These are phyloP conservation scores for Monosporascus sp. DNA, from an alignment of 2,329 filamentous ascomycete species.

Conservation along the genomic window DNA sequence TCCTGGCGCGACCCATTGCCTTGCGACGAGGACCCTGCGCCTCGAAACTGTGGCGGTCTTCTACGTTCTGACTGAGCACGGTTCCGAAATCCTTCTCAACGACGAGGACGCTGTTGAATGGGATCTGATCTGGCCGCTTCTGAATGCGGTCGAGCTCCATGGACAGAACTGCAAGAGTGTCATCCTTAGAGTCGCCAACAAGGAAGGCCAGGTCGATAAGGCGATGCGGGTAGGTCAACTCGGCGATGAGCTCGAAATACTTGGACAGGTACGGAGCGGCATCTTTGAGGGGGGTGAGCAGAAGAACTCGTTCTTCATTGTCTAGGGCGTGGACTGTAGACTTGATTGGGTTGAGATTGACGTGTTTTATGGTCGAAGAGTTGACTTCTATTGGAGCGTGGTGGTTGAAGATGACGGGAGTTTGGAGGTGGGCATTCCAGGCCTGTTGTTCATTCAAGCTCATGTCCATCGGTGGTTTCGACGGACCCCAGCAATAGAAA, in stretches of 20 bases:
- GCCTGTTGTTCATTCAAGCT: slow-evolving; percentile 81
- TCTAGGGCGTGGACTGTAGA: slow-evolving; percentile 73
- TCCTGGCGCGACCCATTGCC: slow-evolving; percentile 82
- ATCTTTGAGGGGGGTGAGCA: slow-evolving; percentile 90
- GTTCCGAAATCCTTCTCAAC: slow-evolving; percentile 89
- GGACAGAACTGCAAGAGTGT: slow-evolving; percentile 81
- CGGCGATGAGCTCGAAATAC: slow-evolving; percentile 87
- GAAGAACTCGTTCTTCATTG: slow-evolving; percentile 83
- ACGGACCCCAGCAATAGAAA: slow-evolving; percentile 95
- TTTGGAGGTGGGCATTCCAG: slow-evolving; percentile 85
- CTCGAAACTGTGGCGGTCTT: slow-evolving; percentile 78
- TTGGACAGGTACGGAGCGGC: slow-evolving; percentile 75
- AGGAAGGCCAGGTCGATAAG: slow-evolving; percentile 94
- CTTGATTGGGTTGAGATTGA: slow-evolving; percentile 79
- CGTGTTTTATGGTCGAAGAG: slow-evolving; percentile 67
- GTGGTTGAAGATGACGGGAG: slow-evolving; percentile 94
- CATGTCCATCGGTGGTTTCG: slow-evolving; percentile 96
- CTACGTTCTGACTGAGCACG: slow-evolving; percentile 68
- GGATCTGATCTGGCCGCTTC: slow-evolving; percentile 68
- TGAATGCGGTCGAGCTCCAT: slow-evolving; percentile 86
- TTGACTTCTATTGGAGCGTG: slow-evolving; percentile 85
- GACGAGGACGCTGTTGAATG: slow-evolving; percentile 80
- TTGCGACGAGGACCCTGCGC: slow-evolving; percentile 88
- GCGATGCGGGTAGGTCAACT: slow-evolving; percentile 89
- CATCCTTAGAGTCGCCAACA: slow-evolving; percentile 85